Conservation (phyloP, 345 rosid species). For the Sisymbrium altissimum region DNA sequence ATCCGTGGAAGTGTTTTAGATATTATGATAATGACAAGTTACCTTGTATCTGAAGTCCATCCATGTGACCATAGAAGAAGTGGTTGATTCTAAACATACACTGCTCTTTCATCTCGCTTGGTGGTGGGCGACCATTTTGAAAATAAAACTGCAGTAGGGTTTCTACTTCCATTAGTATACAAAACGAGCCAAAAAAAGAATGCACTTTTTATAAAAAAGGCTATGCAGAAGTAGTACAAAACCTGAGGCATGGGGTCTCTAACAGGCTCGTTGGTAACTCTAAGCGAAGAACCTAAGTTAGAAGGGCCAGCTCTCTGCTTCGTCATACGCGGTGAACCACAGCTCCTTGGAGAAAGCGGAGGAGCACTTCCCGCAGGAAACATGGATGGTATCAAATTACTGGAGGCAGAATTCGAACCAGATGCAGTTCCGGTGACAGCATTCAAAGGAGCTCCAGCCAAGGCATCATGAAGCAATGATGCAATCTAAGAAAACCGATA, state of each 20-base stretch:
- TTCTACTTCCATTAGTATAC: neutral
- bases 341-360: constrained; percentile 94
- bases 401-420: constrained; percentile 45
- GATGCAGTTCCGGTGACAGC: constrained; percentile 52
- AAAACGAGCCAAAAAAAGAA: neutral
- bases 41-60: constrained; percentile 79
- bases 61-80: constrained; percentile 56
- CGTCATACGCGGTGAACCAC: constrained; percentile 81
- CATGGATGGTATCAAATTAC: constrained; percentile 80
- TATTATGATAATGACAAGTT: neutral
- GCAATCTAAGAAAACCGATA: constrained; percentile 45
- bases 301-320: constrained; percentile 80
- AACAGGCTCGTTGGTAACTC: constrained; percentile 73
- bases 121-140: constrained; percentile 79
- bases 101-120: constrained; percentile 73
- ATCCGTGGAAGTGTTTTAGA: neutral
- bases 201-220: neutral
- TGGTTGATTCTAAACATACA: constrained; percentile 62
- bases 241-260: constrained; percentile 96
- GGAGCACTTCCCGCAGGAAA: constrained; percentile 96
- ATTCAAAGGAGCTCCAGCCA: constrained; percentile 73
- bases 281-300: constrained; percentile 79
- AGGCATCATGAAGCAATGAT: constrained; percentile 76
- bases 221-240: neutral
- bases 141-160: constrained; percentile 74